These are phyloP conservation scores for Fusarium odoratissimum DNA, from an alignment of 2,329 filamentous ascomycete genomes.

Conservation along the genomic window DNA sequence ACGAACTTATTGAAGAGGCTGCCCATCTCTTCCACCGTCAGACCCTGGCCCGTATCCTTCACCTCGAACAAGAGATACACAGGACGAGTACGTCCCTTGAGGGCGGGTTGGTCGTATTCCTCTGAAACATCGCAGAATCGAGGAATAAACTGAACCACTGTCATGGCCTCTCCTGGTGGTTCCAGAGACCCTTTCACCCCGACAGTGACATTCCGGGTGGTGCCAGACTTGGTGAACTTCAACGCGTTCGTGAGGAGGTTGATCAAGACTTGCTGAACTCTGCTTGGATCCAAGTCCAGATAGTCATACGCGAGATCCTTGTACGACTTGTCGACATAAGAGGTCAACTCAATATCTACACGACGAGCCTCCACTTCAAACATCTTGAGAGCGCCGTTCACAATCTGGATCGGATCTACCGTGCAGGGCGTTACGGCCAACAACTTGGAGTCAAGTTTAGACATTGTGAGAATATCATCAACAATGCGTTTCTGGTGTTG, in stretches of 20 bases:
- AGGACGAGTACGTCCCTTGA: slow-evolving; percentile 55
- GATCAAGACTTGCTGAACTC: slow-evolving; percentile 82
- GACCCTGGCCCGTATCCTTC: slow-evolving; percentile 79
- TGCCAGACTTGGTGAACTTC: slow-evolving; percentile 79
- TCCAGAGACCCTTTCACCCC: slow-evolving; percentile 58
- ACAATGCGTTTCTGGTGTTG: slow-evolving; percentile 84
- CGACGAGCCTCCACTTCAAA: slow-evolving; percentile 80
- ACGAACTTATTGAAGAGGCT: slow-evolving; percentile 82
- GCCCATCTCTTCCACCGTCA: slow-evolving; percentile 77
- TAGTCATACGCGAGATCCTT: slow-evolving; percentile 69
- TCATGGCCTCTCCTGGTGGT: slow-evolving; percentile 54
- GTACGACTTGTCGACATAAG: slow-evolving; percentile 72
- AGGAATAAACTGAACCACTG: slow-evolving; percentile 71
- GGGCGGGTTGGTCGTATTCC: slow-evolving; percentile 51
- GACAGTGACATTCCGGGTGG: slow-evolving; percentile 65
- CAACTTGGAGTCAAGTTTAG: slow-evolving; percentile 80
- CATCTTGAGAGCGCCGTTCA: slow-evolving; percentile 78
- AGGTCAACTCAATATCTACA: slow-evolving; percentile 73
- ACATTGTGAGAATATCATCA: slow-evolving; percentile 79
- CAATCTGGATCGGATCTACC: slow-evolving; percentile 73
- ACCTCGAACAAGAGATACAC: slow-evolving; percentile 79
- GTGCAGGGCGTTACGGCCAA: slow-evolving; percentile 78
- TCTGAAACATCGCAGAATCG: slow-evolving; percentile 60
- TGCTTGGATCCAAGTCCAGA: slow-evolving; percentile 76
- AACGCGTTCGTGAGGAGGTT: slow-evolving; percentile 85